Evolutionary conservation across 2,329 filamentous ascomycete genomes (phyloP), one percentile per base, ranked within the genome.

Genomic region (Monosporascus cannonballus): DNA sequence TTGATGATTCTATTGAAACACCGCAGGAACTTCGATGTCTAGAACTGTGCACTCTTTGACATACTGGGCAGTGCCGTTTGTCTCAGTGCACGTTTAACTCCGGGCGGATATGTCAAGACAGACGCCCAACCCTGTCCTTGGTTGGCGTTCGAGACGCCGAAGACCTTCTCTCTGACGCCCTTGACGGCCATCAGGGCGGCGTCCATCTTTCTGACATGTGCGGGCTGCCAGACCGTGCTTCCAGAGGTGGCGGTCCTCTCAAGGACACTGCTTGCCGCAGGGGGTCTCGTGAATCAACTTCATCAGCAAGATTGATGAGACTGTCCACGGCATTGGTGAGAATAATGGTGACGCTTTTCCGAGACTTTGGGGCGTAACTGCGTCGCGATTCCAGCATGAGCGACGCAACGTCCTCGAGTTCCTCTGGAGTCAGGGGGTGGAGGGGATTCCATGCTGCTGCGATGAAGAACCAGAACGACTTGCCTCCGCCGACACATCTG

Each of bases 1-100:
- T 34, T 8, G 47, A 38, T 15, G 17, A 8, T 20, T 8, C 49
- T 54, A 55, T 47, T 61, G 55, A 47, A 30, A 11, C 36, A 46
- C 56, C 17, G 60, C 60, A 5, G 55, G 25, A 6, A 54, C 51
- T 17, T 58, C 52, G 2, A 57, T 3, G 34, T 64, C 59, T 9
- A 60, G 59, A n/a, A 52, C 57, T 20, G 53, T 48, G 49, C 62
- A 64, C 49, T 61, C 54, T 18, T 63, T 58, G 49, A 63, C 53
- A 22, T 61, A 63, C 49, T 64, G 60, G 27, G 37, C 54, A 3
- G 48, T 48, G 2, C 54, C 54, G 34, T 37, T 54, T 22, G 49
- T 59, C 52, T 64, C 61, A 2, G 49, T 55, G 39, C n/a, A n/a
- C n/a, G n/a, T n/a, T n/a, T n/a, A n/a, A n/a, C n/a, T n/a, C n/a